phyloP scores from a whole-genome alignment of 352 stramenopile genomes.

The Phytopythium ostracodes region DNA sequence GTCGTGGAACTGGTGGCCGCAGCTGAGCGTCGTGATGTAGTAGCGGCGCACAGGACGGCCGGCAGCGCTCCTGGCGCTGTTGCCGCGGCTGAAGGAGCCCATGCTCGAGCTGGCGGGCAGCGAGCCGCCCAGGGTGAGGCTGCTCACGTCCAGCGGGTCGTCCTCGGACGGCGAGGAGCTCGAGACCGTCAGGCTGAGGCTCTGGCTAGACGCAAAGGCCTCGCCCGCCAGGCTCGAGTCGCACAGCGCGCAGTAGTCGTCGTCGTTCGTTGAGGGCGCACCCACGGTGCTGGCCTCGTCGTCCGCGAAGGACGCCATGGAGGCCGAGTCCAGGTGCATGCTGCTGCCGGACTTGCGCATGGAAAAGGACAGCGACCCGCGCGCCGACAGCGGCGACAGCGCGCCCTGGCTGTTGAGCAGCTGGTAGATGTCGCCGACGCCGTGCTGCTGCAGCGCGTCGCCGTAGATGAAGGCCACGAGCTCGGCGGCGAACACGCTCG shows the following conservation, averaged over 20 bases:
- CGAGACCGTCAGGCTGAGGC: slow-evolving; percentile 11
- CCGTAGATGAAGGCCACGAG: slow-evolving; percentile 66
- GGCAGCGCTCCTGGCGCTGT: slow-evolving; percentile 9
- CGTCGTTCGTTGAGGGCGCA: not conserved
- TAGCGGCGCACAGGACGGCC: no score
- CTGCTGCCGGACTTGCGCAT: slow-evolving; percentile 15
- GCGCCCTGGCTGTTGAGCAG: no score
- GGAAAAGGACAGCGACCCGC: slow-evolving; percentile 6
- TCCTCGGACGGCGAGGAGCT: slow-evolving; percentile 31
- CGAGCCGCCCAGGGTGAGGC: slow-evolving; percentile 4
- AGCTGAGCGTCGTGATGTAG: slow-evolving; percentile 70
- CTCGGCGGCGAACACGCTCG: slow-evolving; percentile 28
- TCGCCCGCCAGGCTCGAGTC: slow-evolving; percentile 40
- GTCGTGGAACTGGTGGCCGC: slow-evolving; percentile 78
- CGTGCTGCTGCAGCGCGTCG: slow-evolving; percentile 45
- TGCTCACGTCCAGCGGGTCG: slow-evolving; percentile 14
- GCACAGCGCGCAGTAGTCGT: slow-evolving; percentile 32
- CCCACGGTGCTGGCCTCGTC: no score
- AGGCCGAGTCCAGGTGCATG: slow-evolving; percentile 12
- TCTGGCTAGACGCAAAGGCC: slow-evolving; percentile 19
- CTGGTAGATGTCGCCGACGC: slow-evolving; percentile 18
- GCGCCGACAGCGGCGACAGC: not conserved
- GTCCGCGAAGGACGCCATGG: slow-evolving; percentile 15
- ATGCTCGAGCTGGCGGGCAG: not conserved
- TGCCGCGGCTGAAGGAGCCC: slow-evolving; percentile 1